Base-by-base conservation (phyloP, 2,329 filamentous ascomycete species). In the Pleurostoma richardsiae region DNA sequence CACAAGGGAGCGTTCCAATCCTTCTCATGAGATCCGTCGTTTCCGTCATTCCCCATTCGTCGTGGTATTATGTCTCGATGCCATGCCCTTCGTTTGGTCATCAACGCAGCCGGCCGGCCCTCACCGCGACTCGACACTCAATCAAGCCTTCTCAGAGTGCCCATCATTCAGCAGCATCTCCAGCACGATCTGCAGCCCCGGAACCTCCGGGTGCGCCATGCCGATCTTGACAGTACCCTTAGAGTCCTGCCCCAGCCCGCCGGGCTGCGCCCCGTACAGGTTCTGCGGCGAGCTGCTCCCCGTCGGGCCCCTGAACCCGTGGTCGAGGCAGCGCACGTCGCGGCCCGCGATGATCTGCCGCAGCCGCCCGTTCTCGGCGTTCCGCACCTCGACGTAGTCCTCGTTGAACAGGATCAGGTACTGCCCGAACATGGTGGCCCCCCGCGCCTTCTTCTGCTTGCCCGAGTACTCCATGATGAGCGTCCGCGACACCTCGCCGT, bases 391-490 rank as follows among this genome's bases (percentile, higher is more conserved):
- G 42, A 99, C 90, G 56, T 97, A 99, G 65, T 97, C 92, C 27
- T 88, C 86, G 64, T 96, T 94, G 70, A 97, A 96, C 4, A 99
- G 80, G 6, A 99, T 74, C 4, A 99, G 79, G 64, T 96, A 97
- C 48, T 90, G 86, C 1, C 90, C 91, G 57, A 90, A 95, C 70
- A 97, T 85, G 51, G 90, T 94, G 2, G 91, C 91, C 10, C 83
- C 82, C 52, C 86, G 85, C 2, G 94, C 94, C 65, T 80, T 81
- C 66, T 81, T 82, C 62, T 81, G 78, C 59, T 86, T 92, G 55
- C 94, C 94, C n/a, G 95, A 94, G 65, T 97, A 99, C 63, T 97
- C 90, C 90, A 99, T 96, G 59, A 97, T 91, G 49, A 97, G 89
- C 29, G 86, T 90, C 41, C 95, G 86, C 38, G 85, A 92, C 29